Conservation (phyloP, 2,329 filamentous ascomycete species). For the Penicillium sp. region DNA sequence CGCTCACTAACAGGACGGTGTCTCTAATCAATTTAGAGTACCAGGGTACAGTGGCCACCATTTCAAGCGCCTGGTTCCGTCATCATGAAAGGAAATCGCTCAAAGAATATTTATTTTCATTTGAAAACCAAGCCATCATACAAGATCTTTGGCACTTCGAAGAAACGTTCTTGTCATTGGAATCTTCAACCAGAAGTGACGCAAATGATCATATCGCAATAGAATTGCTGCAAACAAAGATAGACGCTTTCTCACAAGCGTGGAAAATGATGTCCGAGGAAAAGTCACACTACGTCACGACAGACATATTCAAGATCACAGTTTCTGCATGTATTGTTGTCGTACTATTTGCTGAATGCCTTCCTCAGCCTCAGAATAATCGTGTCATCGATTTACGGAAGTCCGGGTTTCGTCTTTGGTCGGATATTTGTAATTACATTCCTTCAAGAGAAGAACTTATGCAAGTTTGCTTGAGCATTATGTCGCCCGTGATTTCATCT, state of each 20-base stretch:
- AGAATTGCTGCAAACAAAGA: conserved; percentile 44
- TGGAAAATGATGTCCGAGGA: conserved; percentile 43
- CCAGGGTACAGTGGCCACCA: conserved; percentile 25
- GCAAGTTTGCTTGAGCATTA: conserved; percentile 28
- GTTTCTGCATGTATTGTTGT: conserved; percentile 46
- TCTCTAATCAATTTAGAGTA: conserved; percentile 19
- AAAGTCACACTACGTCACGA: conserved; percentile 44
- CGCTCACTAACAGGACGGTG: conserved; percentile 58
- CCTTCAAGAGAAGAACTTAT: conserved; percentile 25
- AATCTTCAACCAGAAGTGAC: conserved; percentile 26
- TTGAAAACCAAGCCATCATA: conserved; percentile 19
- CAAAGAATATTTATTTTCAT: conserved; percentile 48
- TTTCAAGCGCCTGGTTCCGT: conserved; percentile 39
- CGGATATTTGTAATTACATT: conserved; percentile 31
- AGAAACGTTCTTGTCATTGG: conserved; percentile 19
- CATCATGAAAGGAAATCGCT: conserved; percentile 39
- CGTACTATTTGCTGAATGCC: conserved; percentile 33
- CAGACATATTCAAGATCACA: conserved; percentile 49
- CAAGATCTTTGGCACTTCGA: conserved; percentile 25
- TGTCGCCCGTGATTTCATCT: conserved; percentile 31
- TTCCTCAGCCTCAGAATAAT: conserved; percentile 28
- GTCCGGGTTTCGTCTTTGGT: conserved; percentile 31
- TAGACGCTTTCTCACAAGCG: conserved; percentile 41
- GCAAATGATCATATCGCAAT: conserved; percentile 37
- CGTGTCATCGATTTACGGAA: conserved; percentile 26